Base-by-base conservation (phyloP, 495 filamentous ascomycete species). In the Hyphodiscus hymeniophilus region DNA sequence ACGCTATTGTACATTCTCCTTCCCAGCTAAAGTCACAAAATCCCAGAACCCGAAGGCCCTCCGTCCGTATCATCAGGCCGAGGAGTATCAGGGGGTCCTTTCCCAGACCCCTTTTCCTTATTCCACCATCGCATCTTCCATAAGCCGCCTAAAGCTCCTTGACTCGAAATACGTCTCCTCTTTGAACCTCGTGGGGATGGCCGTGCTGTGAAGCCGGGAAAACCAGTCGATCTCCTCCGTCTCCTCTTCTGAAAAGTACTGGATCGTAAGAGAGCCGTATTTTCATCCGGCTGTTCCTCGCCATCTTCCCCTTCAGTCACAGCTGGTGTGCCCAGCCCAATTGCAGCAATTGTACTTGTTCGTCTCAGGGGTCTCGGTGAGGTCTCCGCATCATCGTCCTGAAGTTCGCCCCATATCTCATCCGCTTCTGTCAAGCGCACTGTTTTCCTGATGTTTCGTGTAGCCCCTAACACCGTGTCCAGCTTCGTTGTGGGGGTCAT, bases 331-430 rank as follows among this genome's bases (percentile, higher is more conserved):
- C 26, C 26, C 4, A 20, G 34, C 17, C 12, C 18, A 7, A 17
- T 4, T 38, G 34, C 12, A 1, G 34, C 26, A 10, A 28, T 28
- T 10, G n/a, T 6, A 2, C 4, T 4, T 38, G 18, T 2, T 11
- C 38, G 46, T 16, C 67, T 45, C 1, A 63, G 28, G 3, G 39
- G 47, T 38, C 57, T 22, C 7, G 63, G 54, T 18, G 72, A 57
- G 1, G 66, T 52, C 11, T 52, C 50, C 15, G 62, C 62, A 47
- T 68, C 64, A 56, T 73, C 71, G 59, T 84, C 79, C 65, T 80
- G 69, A n/a, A 82, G 65, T 54, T 81, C 79, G 39, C 73, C 76
- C 79, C 80, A 81, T 48, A 80, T 84, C 47, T 84, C 80, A 45
- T 79, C 74, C 8, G 69, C 73, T 51, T 82, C 74, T 48, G 74